Conservation (phyloP, 2,329 filamentous ascomycete species). For the Didymella arachidicola region DNA sequence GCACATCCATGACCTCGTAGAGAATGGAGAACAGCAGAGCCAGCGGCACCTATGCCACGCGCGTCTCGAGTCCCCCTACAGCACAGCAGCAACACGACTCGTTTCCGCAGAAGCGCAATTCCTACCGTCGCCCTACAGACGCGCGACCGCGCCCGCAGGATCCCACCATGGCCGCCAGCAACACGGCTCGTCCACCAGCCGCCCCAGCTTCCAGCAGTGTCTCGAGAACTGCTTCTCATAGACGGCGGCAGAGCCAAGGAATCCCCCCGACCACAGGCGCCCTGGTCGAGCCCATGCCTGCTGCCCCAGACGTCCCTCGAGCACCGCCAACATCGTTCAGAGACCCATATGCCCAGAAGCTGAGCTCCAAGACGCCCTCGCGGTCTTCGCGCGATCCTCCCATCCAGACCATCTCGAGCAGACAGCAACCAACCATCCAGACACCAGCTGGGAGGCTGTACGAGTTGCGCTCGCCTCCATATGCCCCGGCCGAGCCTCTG, state of each 20-base stretch:
- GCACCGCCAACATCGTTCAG: slow-evolving; percentile 56
- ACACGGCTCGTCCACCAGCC: slow-evolving; percentile 39
- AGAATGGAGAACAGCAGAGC: slow-evolving; percentile 43
- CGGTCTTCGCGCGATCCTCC: slow-evolving; percentile 46
- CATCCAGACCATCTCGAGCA: slow-evolving; percentile 45
- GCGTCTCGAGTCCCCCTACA: slow-evolving; percentile 23
- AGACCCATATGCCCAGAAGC: slow-evolving; percentile 49
- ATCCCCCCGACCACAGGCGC: slow-evolving; percentile 37
- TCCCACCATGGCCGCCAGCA: slow-evolving; percentile 33
- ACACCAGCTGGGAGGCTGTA: slow-evolving; percentile 43
- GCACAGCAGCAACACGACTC: slow-evolving; percentile 37
- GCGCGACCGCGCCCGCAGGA: slow-evolving; percentile 36
- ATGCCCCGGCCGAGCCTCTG: slow-evolving; percentile 40
- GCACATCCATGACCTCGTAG: slow-evolving; percentile 30
- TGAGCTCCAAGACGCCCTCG: slow-evolving; percentile 32
- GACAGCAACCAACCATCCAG: slow-evolving; percentile 46
- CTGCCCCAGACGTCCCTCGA: slow-evolving; percentile 68
- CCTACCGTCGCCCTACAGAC: slow-evolving; percentile 45
- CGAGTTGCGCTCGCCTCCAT: slow-evolving; percentile 43
- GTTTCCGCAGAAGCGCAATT: slow-evolving; percentile 44
- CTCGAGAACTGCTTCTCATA: slow-evolving; percentile 35
- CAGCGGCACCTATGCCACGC: slow-evolving; percentile 24
- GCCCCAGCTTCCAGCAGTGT: slow-evolving; percentile 29
- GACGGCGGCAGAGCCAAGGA: slow-evolving; percentile 44
- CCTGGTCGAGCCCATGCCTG: slow-evolving; percentile 39